phyloP scores from a whole-genome alignment of 106 monocot genomes.

The Dendrobium officinale region DNA sequence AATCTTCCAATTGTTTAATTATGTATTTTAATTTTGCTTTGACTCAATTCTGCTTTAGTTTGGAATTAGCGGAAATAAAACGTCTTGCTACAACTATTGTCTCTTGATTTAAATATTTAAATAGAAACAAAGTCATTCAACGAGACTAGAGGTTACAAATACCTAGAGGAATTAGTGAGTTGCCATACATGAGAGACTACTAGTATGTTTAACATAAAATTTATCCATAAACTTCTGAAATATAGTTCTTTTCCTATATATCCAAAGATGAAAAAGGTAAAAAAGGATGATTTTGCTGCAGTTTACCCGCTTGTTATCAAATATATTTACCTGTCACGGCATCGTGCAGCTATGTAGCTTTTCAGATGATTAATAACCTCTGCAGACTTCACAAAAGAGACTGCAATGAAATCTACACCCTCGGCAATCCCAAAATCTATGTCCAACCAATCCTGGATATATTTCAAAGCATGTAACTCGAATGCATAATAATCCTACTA shows the following conservation, averaged over 20 bases:
- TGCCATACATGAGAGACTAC: background rate
- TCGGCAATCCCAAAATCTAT: conserved; percentile 87
- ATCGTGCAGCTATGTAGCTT: conserved; percentile 76
- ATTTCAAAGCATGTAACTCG: background rate
- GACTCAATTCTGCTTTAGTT: too few species aligned
- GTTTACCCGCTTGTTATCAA: conserved; percentile 1
- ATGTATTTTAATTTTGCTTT: background rate
- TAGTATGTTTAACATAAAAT: background rate
- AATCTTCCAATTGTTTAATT: background rate
- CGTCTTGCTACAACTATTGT: too few species aligned
- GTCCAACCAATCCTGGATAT: conserved; percentile 70
- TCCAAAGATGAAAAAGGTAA: background rate
- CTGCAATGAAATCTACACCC: conserved; percentile 72
- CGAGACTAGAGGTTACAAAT: background rate
- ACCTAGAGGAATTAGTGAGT: background rate
- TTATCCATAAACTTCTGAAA: background rate
- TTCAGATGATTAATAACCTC: conserved; percentile 85
- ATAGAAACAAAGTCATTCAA: background rate
- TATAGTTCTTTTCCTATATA: background rate
- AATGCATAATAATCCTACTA: background rate
- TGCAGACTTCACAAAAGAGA: conserved; percentile 83
- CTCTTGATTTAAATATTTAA: too few species aligned
- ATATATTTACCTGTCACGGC: conserved; percentile 51
- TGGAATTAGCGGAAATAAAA: too few species aligned
- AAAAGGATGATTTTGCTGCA: background rate